These are phyloP conservation scores for Wickerhamomyces strasburgensis DNA, from an alignment of 805 yeast genomes.

Conservation along the genomic window DNA sequence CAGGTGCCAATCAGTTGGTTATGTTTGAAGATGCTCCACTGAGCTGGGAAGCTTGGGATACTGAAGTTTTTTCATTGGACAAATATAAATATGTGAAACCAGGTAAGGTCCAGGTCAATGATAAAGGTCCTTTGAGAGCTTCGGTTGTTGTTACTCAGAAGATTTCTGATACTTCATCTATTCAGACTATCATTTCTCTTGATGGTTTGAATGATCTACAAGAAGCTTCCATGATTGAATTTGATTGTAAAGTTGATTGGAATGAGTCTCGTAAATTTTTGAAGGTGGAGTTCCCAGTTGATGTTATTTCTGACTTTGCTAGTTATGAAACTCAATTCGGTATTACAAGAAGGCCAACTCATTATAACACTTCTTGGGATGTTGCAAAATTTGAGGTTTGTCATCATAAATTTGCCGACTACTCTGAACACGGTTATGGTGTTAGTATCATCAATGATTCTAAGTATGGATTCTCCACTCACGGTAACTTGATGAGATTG, in stretches of 20 bases:
- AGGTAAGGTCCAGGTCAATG: constrained; percentile 34
- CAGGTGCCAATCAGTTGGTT: constrained; percentile 77
- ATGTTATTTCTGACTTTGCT: constrained; percentile 69
- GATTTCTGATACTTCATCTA: constrained; percentile 51
- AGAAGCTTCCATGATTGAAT: constrained; percentile 39
- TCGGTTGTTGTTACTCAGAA: constrained; percentile 58
- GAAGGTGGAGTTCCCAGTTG: constrained; percentile 93
- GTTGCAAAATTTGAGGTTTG: constrained; percentile 95
- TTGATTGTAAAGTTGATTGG: constrained; percentile 72
- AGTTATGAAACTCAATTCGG: constrained; percentile 95
- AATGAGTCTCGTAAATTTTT: constrained; percentile 81
- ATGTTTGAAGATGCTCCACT: constrained; percentile 87
- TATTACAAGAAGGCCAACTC: constrained; percentile 85
- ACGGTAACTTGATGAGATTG: constrained; percentile 86
- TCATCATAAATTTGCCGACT: constrained; percentile 90
- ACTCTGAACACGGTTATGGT: constrained; percentile 82
- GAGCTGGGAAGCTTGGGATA: constrained; percentile 96
- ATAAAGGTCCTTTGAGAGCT: constrained; percentile 54
- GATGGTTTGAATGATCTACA: constrained; percentile 42
- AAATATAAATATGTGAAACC: constrained; percentile 49
- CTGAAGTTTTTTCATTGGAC: constrained; percentile 82
- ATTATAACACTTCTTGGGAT: constrained; percentile 94
- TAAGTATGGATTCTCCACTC: constrained; percentile 90
- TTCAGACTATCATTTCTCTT: constrained; percentile 66
- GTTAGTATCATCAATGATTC: constrained; percentile 77